phyloP scores from a whole-genome alignment of 345 rosid species.

The Lumnitzera littorea region DNA sequence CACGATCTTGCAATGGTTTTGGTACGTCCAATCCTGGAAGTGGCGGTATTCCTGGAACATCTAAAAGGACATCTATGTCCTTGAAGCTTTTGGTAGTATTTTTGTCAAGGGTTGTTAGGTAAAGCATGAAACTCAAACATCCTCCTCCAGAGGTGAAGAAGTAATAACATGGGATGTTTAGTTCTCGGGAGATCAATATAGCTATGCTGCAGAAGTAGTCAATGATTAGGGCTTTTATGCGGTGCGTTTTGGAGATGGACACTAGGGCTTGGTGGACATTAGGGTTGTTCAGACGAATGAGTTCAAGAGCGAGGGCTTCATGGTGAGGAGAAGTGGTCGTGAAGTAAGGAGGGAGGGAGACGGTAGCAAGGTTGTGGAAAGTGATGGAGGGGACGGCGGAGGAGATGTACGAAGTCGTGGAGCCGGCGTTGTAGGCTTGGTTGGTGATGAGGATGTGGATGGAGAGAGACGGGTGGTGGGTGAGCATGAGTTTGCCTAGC shows the following conservation, averaged over 20 bases:
- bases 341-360: conserved; percentile 6
- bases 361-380: conserved; percentile 34
- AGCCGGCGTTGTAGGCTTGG: conserved; percentile 30
- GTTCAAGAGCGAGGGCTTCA: too few relatives aligned
- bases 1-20: conserved; percentile 16
- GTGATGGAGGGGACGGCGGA: conserved; percentile 30
- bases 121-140: conserved; percentile 17
- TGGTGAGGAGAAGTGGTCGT: too few relatives aligned
- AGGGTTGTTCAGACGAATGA: too few relatives aligned
- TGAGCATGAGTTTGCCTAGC: conserved; percentile 39
- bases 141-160: conserved; percentile 36
- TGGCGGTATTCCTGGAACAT: conserved; percentile 35
- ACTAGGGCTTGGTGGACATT: conserved; percentile 15
- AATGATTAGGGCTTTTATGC: conserved; percentile 25
- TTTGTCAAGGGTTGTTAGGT: conserved; percentile 22
- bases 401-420: conserved; percentile 25
- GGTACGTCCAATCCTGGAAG: conserved; percentile 25
- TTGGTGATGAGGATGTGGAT: conserved; percentile 35
- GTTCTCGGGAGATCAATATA: conserved; percentile 17
- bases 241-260: conserved; percentile 20
- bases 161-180: conserved; percentile 31
- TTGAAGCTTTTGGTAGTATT: conserved; percentile 20
- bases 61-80: conserved; percentile 22
- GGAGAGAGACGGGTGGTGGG: conserved; percentile 36
- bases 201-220: conserved; percentile 44